phyloP scores from a whole-genome alignment of 345 rosid species.

The Ceriops decandra region DNA sequence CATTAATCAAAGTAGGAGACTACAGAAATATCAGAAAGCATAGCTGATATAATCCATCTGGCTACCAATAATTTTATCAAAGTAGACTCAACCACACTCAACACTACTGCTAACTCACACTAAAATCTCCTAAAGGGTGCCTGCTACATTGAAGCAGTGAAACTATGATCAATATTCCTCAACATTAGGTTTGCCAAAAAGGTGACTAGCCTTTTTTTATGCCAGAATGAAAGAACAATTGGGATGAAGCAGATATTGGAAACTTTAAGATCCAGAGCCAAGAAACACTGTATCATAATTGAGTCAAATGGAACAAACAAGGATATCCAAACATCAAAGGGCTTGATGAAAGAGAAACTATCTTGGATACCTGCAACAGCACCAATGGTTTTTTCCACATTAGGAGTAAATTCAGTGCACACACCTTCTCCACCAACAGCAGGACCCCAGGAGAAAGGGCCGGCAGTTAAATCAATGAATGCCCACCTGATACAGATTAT shows the following conservation, averaged over 20 bases:
- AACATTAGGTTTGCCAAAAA: neutral
- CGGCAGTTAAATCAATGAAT: constrained; percentile 86
- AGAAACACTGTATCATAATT: neutral
- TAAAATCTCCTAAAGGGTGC: too few species aligned
- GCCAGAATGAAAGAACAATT: neutral
- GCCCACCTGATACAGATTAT: constrained; percentile 68
- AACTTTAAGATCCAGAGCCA: neutral
- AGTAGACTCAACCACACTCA: too few species aligned
- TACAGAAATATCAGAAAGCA: neutral
- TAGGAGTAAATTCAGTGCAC: constrained; percentile 79
- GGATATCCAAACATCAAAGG: neutral
- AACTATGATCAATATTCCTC: too few species aligned
- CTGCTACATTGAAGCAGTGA: too few species aligned
- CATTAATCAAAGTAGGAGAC: constrained; percentile 13
- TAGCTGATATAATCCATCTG: neutral
- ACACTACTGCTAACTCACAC: too few species aligned
- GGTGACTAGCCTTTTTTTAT: neutral
- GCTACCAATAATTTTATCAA: too few species aligned
- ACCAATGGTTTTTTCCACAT: constrained; percentile 91
- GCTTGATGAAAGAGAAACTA: neutral
- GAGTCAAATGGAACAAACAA: neutral
- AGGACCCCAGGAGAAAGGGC: constrained; percentile 99
- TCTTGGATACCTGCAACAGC: constrained; percentile 73
- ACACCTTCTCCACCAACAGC: constrained; percentile 99
- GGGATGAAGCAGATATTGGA: neutral